Base-by-base conservation (phyloP, 768 basidiomycete species). In the Psilocybe sp. region DNA sequence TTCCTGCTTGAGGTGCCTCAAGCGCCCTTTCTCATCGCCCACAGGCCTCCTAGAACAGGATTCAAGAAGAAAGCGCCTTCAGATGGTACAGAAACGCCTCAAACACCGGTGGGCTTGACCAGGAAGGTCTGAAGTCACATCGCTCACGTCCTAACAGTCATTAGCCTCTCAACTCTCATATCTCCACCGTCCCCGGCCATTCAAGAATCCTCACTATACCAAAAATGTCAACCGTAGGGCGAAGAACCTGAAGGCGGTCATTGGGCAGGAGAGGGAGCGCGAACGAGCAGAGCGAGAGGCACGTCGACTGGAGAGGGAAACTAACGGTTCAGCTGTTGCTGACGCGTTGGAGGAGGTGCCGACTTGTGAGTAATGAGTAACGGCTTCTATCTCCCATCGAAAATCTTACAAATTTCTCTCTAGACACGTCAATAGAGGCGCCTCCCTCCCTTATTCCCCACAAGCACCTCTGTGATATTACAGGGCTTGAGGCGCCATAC, bases 401-500 rank as follows among this genome's bases (percentile, higher is more conserved):
- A 7, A 4, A n/a, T 14, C 28, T 4, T 18, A 34, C 28, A 20
- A 4, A 40, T 1, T 28, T 39, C 12, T 33, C 31, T 47, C 28
- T 35, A 92, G 89, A 92, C 57, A 77, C 80, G 5, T 87, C 85
- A 2, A 88, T 93, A 38, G 91, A 93, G 62, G 89, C 91, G 5
- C 88, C 91, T 0, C 91, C 90, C 0, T 92, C 89, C 9, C 61
- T 93, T 1, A 69, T 88, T 7, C 90, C 91, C 3, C 86, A 83
- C 41, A 75, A 77, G 51, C 83, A 85, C 52, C 90, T 87, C 46
- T 92, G 91, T 59, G 91, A 92, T 67, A 92, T 93, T 13, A 93
- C 91, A 0, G 89, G 91, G 0, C 72, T 93, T 11, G 89, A 91
- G 89, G 89, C 87, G 0, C 88, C 86, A 1, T 92, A 92, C 56